Evolutionary conservation across 2,329 filamentous ascomycete species (phyloP).

Genomic region (Neonectria ditissima): DNA sequence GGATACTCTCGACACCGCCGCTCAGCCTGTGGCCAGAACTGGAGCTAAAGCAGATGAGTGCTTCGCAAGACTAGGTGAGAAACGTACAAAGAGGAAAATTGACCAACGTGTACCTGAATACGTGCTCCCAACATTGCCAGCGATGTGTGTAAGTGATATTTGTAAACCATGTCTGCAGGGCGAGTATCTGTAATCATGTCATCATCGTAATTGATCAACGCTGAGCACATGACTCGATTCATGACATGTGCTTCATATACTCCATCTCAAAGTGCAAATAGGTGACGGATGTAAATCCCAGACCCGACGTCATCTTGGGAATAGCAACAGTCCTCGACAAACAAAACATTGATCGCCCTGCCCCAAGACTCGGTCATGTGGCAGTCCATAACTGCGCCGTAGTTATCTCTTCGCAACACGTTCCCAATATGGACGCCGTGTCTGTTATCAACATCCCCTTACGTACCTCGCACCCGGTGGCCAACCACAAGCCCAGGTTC

Average conservation of each 20-base stretch:
- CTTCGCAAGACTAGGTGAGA: background rate
- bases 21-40: background rate
- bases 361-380: background rate
- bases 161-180: background rate
- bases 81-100: background rate
- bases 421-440: background rate
- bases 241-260: background rate
- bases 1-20: background rate
- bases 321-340: background rate
- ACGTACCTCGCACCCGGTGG: background rate
- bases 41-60: background rate
- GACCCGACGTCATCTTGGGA: background rate
- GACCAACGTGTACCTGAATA: background rate
- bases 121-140: background rate
- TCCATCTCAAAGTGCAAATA: background rate
- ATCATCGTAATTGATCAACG: background rate
- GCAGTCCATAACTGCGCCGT: background rate
- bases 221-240: too few species aligned
- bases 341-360: slow-evolving; percentile 1
- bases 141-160: background rate
- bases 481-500: background rate
- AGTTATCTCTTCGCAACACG: background rate
- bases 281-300: background rate
- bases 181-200: background rate
- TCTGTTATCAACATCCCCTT: background rate